These are phyloP conservation scores for Brassica hybrid DNA, from an alignment of 441 rosid species.

Conservation along the genomic window DNA sequence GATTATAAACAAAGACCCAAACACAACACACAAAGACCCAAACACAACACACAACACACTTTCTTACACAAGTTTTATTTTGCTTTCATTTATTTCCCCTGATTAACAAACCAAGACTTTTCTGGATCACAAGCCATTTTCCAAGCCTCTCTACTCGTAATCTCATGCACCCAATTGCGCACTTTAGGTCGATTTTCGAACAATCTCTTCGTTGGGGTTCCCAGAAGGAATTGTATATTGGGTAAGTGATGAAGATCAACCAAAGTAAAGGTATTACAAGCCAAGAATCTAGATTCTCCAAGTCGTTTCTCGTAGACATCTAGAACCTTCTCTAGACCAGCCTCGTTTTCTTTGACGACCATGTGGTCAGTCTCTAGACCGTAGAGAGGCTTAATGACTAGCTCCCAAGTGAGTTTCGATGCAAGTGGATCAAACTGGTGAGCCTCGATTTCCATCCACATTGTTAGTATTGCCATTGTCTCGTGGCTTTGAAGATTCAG, in stretches of 20 bases:
- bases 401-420: conserved; percentile 41
- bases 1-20: conserved; percentile 9
- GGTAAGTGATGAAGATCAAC: conserved; percentile 48
- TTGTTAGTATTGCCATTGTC: conserved; percentile 41
- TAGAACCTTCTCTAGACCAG: conserved; percentile 39
- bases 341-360: conserved; percentile 34
- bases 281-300: too few species aligned
- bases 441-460: conserved; percentile 45
- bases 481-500: conserved; percentile 32
- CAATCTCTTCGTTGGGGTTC: conserved; percentile 21
- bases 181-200: conserved; percentile 31
- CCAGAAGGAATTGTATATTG: conserved; percentile 34
- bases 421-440: conserved; percentile 43
- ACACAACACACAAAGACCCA: neutral
- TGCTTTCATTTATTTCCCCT: conserved; percentile 18
- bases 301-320: too few species aligned
- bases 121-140: conserved; percentile 40
- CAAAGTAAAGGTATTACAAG: too few species aligned
- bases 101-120: conserved; percentile 33
- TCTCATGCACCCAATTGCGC: conserved; percentile 30
- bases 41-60: neutral
- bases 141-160: conserved; percentile 43
- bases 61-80: conserved; percentile 5
- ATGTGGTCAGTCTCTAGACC: conserved; percentile 30
- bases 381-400: conserved; percentile 35